Percentiles rank a stretch among this genome's conserved stretches.
Evolutionary conservation across 306 rosid species (phyloP).

Genomic region (Gastrolobium villosum): DNA sequence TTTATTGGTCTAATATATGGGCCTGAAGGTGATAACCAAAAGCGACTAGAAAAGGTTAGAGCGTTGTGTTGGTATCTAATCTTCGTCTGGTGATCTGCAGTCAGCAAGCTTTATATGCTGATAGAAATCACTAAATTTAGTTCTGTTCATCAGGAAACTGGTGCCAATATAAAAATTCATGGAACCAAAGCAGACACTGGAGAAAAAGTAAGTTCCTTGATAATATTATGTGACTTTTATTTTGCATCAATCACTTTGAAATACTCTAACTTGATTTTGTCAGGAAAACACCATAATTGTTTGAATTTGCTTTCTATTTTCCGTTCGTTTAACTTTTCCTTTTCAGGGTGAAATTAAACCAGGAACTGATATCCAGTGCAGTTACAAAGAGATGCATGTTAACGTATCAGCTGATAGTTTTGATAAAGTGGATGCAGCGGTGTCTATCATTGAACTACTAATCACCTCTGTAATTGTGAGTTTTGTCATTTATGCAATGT

Average conservation of each 20-base stretch:
- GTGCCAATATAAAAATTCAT: slow-evolving; percentile 79
- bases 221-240: slow-evolving; percentile 26
- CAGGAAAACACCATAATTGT: slow-evolving; percentile 14
- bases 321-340: slow-evolving; percentile 27
- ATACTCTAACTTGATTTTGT: slow-evolving; percentile 30
- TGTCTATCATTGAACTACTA: slow-evolving; percentile 82
- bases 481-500: slow-evolving; percentile 44
- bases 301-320: slow-evolving; percentile 29
- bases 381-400: slow-evolving; percentile 75
- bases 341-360: slow-evolving; percentile 76
- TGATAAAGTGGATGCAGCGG: slow-evolving; percentile 93
- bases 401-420: slow-evolving; percentile 84
- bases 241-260: slow-evolving; percentile 30
- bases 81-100: slow-evolving; percentile 22
- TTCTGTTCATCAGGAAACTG: slow-evolving; percentile 77
- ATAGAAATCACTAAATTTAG: slow-evolving; percentile 27
- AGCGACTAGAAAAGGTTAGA: slow-evolving; percentile 84
- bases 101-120: slow-evolving; percentile 37
- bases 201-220: slow-evolving; percentile 66
- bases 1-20: slow-evolving; percentile 83
- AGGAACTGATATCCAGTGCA: slow-evolving; percentile 61
- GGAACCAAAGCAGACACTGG: slow-evolving; percentile 75
- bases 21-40: slow-evolving; percentile 83
- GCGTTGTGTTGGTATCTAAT: slow-evolving; percentile 38
- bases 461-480: slow-evolving; percentile 88